phyloP scores from a whole-genome alignment of 129 eudicot species.

The Pulicaria dysenterica region DNA sequence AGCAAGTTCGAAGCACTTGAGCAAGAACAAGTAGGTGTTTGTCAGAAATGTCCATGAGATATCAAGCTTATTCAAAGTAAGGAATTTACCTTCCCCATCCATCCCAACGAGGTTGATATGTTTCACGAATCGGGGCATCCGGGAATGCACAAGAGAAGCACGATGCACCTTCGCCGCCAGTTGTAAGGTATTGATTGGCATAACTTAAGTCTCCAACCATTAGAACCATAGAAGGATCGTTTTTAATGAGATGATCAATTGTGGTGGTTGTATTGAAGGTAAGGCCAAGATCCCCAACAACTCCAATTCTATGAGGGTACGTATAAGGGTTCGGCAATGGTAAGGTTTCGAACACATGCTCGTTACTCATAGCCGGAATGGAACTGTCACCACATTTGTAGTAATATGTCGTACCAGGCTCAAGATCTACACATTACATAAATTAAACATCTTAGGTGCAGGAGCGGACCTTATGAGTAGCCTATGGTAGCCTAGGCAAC shows the following conservation, averaged over 20 bases:
- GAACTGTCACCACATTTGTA: slow-evolving; percentile 92
- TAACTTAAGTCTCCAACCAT: slow-evolving; percentile 88
- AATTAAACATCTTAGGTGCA: not conserved
- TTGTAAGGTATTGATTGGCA: slow-evolving; percentile 85
- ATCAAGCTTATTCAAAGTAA: not conserved
- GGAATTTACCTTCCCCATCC: slow-evolving; percentile 91
- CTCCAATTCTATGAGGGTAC: slow-evolving; percentile 69
- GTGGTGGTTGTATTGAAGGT: slow-evolving; percentile 82
- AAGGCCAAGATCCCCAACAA: slow-evolving; percentile 90
- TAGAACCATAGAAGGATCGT: slow-evolving; percentile 69
- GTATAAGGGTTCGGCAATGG: slow-evolving; percentile 51
- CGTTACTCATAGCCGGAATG: slow-evolving; percentile 77
- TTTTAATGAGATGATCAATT: slow-evolving; percentile 62
- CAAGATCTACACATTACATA: slow-evolving; percentile 59
- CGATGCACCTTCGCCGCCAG: slow-evolving; percentile 82
- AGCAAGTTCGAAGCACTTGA: slow-evolving; percentile 2
- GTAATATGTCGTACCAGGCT: slow-evolving; percentile 68
- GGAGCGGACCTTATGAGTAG: no score
- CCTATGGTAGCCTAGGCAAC: no score
- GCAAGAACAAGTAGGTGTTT: not conserved
- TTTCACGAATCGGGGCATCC: slow-evolving; percentile 81
- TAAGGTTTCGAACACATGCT: slow-evolving; percentile 56
- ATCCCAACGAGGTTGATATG: slow-evolving; percentile 98
- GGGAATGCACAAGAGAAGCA: slow-evolving; percentile 80
- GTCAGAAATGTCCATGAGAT: no score